These are phyloP conservation scores for Phytophthora syringae DNA, from an alignment of 352 stramenopile species.

Conservation along the genomic window DNA sequence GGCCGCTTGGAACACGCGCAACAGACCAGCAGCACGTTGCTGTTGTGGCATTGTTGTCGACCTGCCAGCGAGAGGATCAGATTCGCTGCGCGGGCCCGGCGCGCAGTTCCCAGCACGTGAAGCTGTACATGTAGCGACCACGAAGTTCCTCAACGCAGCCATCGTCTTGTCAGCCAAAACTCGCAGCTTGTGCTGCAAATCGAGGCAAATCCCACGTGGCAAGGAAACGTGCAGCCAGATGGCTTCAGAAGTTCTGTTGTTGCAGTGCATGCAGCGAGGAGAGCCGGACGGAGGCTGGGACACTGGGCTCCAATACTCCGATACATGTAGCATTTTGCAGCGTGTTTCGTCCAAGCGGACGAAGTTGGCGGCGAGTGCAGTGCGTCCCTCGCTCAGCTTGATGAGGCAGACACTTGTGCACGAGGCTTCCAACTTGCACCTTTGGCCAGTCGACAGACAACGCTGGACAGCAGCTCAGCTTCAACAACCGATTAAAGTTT, in stretches of 20 bases:
- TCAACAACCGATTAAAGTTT: constrained; percentile 20
- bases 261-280: constrained; percentile 9
- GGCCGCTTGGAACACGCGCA: too few relatives aligned
- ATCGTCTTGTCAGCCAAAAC: constrained; percentile 4
- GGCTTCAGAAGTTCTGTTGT: constrained; percentile 5
- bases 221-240: constrained; percentile 21
- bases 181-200: constrained; percentile 28
- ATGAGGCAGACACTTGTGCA: too few relatives aligned
- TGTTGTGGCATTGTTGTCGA: not conserved
- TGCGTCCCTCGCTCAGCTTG: too few relatives aligned
- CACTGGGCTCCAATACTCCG: constrained; percentile 6
- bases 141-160: constrained; percentile 17
- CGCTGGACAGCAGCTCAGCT: not conserved
- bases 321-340: constrained; percentile 4
- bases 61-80: constrained; percentile 6
- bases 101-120: constrained; percentile 29
- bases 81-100: not conserved
- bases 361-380: too few relatives aligned
- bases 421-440: too few relatives aligned
- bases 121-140: too few relatives aligned
- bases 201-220: constrained; percentile 26
- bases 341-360: not conserved
- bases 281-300: constrained; percentile 18
- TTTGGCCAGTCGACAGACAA: too few relatives aligned
- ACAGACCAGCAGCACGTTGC: not conserved